Conservation (phyloP, 768 basidiomycete genomes). For the Punctularia strigosozonata region DNA sequence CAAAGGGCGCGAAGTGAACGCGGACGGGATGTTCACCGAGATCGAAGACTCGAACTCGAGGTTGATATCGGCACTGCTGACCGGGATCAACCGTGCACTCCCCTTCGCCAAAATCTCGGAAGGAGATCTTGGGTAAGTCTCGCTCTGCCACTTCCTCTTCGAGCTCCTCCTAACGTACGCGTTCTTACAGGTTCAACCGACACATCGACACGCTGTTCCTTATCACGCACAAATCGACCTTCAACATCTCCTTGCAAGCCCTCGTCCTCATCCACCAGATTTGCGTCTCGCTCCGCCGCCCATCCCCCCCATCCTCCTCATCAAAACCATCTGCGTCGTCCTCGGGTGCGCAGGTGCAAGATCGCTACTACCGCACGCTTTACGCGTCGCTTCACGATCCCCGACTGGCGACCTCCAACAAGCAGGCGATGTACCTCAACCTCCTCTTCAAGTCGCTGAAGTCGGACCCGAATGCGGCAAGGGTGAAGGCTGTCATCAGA, state of each 20-base stretch:
- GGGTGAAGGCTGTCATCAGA: slow-evolving; percentile 73
- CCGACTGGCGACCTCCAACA: slow-evolving; percentile 71
- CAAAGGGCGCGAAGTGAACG: slow-evolving; percentile 30
- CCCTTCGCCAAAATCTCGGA: slow-evolving; percentile 83
- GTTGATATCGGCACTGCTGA: slow-evolving; percentile 81
- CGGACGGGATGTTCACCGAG: slow-evolving; percentile 59
- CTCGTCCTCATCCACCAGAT: slow-evolving; percentile 85
- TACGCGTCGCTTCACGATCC: slow-evolving; percentile 84
- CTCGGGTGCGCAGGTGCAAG: slow-evolving; percentile 37
- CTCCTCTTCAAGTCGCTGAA: slow-evolving; percentile 86
- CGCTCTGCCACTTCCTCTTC: not conserved
- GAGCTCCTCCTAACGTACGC: slow-evolving; percentile 2
- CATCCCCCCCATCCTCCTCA: slow-evolving; percentile 22
- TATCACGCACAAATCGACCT: slow-evolving; percentile 91
- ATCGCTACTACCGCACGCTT: slow-evolving; percentile 71
- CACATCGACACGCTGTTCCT: slow-evolving; percentile 91
- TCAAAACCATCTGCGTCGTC: slow-evolving; percentile 28
- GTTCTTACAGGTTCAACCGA: slow-evolving; percentile 49
- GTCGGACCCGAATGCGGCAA: slow-evolving; percentile 34
- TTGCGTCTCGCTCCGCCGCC: slow-evolving; percentile 41
- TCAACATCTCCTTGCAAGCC: slow-evolving; percentile 93
- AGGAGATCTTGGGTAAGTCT: slow-evolving; percentile 46
- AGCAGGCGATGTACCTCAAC: slow-evolving; percentile 96
- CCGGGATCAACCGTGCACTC: slow-evolving; percentile 89
- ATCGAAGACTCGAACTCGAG: slow-evolving; percentile 73